Base-by-base conservation (phyloP, 2,329 filamentous ascomycete genomes). In the Alternaria atra region DNA sequence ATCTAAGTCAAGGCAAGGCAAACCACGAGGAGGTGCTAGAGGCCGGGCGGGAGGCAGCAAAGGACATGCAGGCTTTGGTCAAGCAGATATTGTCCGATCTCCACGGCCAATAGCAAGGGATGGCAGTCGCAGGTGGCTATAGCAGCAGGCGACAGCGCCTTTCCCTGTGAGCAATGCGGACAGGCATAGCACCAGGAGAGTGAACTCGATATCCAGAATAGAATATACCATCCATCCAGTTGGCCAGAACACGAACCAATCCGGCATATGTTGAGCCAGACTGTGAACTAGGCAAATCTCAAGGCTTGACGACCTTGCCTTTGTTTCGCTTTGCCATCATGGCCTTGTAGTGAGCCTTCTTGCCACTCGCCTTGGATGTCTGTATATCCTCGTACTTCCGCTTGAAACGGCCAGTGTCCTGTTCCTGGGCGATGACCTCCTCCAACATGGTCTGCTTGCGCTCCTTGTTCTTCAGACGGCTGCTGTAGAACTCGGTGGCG, bases 371-470 rank as follows among this genome's bases (percentile, higher is more conserved):
- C 81, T 97, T 98, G 63, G 86, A 85, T 52, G 84, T 84, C 77
- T 97, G 93, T 51, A 98, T 92, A 59, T 94, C 90, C 58, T 87
- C 85, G 79, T 97, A 98, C 80, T 97, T 97, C 73, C 85, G 86
- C 84, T 91, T 93, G 82, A 97, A 95, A 70, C 91, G 91, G 61
- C 85, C 85, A 44, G 83, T 89, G 61, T 86, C 79, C 52, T 86
- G 83, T 77, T 93, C 90, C 43, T 85, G 82, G 25, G 89, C 87
- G 69, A 97, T 83, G 4, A 95, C 87, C 75, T 97, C 93, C 65
- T 97, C 92, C 1, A 95, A 87, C 58, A 99, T 89, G 0, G 91
- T 97, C 71, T 86, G 87, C 82, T 96, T 96, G 68, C 92, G 87
- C 70, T 98, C 92, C 80, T 92, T 96, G 78, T 93, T 94, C 58